Conservation (phyloP, 2,329 filamentous ascomycete species). For the Juglanconis sp. region DNA sequence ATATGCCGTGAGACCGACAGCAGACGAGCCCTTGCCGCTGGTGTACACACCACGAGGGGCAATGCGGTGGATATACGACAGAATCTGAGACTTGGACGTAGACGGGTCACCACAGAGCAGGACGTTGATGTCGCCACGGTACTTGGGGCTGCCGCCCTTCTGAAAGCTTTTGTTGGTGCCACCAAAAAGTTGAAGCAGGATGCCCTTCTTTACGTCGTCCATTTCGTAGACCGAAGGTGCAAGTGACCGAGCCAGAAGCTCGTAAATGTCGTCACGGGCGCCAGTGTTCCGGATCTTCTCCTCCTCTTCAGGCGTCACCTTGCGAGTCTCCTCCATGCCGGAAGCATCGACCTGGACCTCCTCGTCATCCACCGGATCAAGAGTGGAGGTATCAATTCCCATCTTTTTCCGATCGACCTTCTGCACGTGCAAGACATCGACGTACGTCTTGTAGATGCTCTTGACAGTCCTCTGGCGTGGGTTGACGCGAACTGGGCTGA, state of each 20-base stretch:
- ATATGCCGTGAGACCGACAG: constrained; percentile 77
- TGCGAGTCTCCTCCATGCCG: constrained; percentile 79
- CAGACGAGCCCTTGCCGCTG: constrained; percentile 76
- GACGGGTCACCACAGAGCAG: constrained; percentile 96
- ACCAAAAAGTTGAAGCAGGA: constrained; percentile 91
- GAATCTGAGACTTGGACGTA: constrained; percentile 90
- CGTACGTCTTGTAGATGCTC: constrained; percentile 95
- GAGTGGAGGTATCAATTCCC: constrained; percentile 84
- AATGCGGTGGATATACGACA: constrained; percentile 96
- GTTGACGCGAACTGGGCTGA: constrained; percentile 89
- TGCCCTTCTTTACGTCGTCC: constrained; percentile 98
- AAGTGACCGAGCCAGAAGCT: constrained; percentile 83
- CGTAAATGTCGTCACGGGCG: constrained; percentile 81
- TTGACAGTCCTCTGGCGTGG: constrained; percentile 90
- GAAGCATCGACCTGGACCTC: constrained; percentile 55
- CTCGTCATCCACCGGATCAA: constrained; percentile 78
- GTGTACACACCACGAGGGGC: constrained; percentile 84
- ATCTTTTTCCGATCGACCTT: constrained; percentile 95
- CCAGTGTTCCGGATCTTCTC: constrained; percentile 81
- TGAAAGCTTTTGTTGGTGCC: constrained; percentile 98
- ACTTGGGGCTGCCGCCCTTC: constrained; percentile 91
- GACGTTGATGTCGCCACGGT: constrained; percentile 96
- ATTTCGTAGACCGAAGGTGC: constrained; percentile 96
- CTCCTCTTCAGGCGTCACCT: constrained; percentile 82
- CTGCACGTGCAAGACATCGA: constrained; percentile 92